Evolutionary conservation across 164 flowering plant species (phyloP).

Genomic region (Nelumbo lutea): DNA sequence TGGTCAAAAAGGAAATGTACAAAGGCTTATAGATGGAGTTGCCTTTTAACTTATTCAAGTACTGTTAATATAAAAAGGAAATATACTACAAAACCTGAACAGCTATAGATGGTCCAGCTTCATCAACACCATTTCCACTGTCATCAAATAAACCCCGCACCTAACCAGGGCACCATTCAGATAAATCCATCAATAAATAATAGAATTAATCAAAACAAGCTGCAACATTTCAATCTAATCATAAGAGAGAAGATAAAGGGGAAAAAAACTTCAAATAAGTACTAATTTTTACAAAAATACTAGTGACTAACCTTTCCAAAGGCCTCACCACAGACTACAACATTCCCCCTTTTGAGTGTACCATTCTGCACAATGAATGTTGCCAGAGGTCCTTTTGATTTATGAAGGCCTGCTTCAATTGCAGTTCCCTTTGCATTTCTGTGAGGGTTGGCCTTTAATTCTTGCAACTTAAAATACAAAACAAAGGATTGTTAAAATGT

Average conservation of each 20-base stretch:
- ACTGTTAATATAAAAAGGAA: neutral
- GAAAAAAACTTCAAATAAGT: neutral
- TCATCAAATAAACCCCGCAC: constrained; percentile 92
- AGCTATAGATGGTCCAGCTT: constrained; percentile 88
- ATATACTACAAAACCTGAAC: constrained; percentile 53
- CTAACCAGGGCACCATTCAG: constrained; percentile 29
- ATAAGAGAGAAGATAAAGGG: too few species aligned
- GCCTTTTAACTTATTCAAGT: too few species aligned
- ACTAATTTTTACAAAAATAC: neutral
- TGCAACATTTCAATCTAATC: neutral
- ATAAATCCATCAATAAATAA: neutral
- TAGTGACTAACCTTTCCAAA: constrained; percentile 76
- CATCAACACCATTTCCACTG: constrained; percentile 56
- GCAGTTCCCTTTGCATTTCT: constrained; percentile 93
- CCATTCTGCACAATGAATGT: constrained; percentile 95
- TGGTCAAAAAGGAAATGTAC: too few species aligned
- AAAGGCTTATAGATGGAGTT: too few species aligned
- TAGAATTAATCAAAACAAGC: neutral
- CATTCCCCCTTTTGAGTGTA: constrained; percentile 75
- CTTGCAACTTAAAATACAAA: constrained; percentile 57
- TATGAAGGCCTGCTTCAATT: constrained; percentile 90
- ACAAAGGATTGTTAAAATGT: constrained; percentile 1
- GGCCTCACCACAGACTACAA: constrained; percentile 85
- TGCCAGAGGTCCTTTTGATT: constrained; percentile 83
- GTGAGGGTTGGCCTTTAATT: constrained; percentile 89